Conservation (phyloP, 2,329 filamentous ascomycete species). For the Phaeosphaeria sp. region DNA sequence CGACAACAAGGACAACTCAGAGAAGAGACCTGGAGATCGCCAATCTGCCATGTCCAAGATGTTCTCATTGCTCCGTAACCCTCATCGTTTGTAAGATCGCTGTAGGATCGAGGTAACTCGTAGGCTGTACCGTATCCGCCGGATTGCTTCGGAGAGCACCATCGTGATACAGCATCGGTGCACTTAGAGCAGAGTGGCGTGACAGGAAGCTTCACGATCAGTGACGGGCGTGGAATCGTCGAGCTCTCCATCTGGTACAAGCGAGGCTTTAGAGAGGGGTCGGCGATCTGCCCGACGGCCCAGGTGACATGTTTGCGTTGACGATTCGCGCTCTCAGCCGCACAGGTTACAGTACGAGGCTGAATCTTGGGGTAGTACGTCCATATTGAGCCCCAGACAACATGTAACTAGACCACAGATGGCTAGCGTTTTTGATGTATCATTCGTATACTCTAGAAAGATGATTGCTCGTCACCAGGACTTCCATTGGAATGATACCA, state of each 20-base stretch:
- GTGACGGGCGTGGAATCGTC: not conserved
- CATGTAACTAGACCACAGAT: not conserved
- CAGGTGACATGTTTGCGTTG: not conserved
- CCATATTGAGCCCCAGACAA: not conserved
- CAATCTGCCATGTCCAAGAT: not conserved
- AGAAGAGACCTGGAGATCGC: not conserved
- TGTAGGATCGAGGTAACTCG: not conserved
- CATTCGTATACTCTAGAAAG: no score
- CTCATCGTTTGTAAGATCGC: not conserved
- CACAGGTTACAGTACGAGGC: not conserved
- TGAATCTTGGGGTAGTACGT: not conserved
- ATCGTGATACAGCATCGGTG: not conserved
- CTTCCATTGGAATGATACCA: no score
- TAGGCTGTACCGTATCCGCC: not conserved
- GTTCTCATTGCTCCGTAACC: not conserved
- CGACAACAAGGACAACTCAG: not conserved
- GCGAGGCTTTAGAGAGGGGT: not conserved
- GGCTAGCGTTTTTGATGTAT: no score
- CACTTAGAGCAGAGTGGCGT: not conserved
- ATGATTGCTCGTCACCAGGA: no score
- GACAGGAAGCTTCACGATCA: constrained; percentile 1
- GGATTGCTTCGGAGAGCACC: not conserved
- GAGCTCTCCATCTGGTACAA: not conserved
- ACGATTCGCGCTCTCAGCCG: not conserved
- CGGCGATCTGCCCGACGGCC: not conserved